phyloP scores from a whole-genome alignment of 2,329 filamentous ascomycete species.

The Setomelanomma holmii region DNA sequence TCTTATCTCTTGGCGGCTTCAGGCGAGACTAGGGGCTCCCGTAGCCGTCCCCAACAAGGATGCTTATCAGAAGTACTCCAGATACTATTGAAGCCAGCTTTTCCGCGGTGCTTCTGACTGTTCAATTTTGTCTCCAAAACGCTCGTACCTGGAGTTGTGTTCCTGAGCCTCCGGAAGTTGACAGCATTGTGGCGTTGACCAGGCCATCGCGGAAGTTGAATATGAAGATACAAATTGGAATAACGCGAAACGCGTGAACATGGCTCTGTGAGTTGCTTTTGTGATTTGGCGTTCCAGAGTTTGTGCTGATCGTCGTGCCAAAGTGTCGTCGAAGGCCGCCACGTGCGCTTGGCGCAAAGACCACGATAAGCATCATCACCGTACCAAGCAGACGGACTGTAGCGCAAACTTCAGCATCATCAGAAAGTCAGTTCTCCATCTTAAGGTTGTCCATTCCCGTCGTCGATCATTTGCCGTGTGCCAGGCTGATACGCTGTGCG shows the following conservation, averaged over 20 bases:
- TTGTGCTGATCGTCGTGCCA: conserved; percentile 1
- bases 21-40: conserved; percentile 26
- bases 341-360: not conserved
- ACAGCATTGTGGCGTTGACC: conserved; percentile 11
- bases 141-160: conserved; percentile 1
- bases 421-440: not conserved
- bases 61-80: conserved; percentile 38
- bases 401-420: conserved; percentile 1
- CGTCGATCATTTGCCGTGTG: conserved; percentile 10
- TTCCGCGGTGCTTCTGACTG: conserved; percentile 43
- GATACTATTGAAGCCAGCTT: conserved; percentile 37
- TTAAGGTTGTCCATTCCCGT: not conserved
- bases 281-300: not conserved
- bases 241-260: not conserved
- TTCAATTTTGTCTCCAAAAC: conserved; percentile 27
- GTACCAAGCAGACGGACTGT: conserved; percentile 3
- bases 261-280: conserved; percentile 6
- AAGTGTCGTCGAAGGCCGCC: not conserved
- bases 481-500: conserved; percentile 13
- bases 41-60: conserved; percentile 23
- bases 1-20: conserved; percentile 46
- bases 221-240: not conserved
- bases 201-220: not conserved
- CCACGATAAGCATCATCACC: conserved; percentile 6
- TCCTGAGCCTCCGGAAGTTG: conserved; percentile 9